Evolutionary conservation across 768 basidiomycete species (phyloP), one percentile per base, ranked within the genome.

Genomic region (Trametes villosa): DNA sequence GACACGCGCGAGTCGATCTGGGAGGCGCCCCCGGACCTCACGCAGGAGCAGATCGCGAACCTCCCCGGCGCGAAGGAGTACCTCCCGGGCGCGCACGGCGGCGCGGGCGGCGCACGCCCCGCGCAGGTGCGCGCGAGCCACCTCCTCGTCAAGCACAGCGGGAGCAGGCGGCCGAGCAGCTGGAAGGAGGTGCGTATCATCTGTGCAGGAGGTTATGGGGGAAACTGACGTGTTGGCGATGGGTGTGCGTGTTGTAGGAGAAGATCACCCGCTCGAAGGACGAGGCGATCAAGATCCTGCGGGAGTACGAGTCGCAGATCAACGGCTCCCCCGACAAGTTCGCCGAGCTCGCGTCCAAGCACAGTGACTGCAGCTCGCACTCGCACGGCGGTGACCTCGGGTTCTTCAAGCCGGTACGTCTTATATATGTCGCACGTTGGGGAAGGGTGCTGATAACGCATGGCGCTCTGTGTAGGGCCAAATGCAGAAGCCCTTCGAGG

Each of bases 401-500:
- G 0, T 81, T 80, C 79, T 99, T 99, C 69, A 83, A 82, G 1
- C 85, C 75, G 18, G 71, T 72, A 26, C 29, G 70, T 62, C 7
- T 7, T 18, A 26, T n/a, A 13, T 4, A 6, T 17, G 15, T n/a
- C 1, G 20, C 24, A 8, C 22, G 15, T 36, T 26, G 30, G 12
- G 30, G 18, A 22, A 13, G 30, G 31, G 20, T 9, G n/a, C 29
- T 29, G 53, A 24, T 15, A n/a, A 3, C 41, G 24, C 26, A 11
- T 15, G 9, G 20, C 4, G 53, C 27, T 2, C 20, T n/a, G 3
- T 57, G 20, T 45, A 71, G 70, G 91, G 89, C 0, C 89, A 92
- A 78, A 99, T 99, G 97, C 97, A 99, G 77, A 94, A 92, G 76
- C 88, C 94, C 34, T 99, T 99, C 70, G 96, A 98, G 76, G 94